Percentiles rank a stretch among this genome's conserved stretches.
Evolutionary conservation across 768 basidiomycete genomes (phyloP).

Genomic region (Pulveroboletus sp.): DNA sequence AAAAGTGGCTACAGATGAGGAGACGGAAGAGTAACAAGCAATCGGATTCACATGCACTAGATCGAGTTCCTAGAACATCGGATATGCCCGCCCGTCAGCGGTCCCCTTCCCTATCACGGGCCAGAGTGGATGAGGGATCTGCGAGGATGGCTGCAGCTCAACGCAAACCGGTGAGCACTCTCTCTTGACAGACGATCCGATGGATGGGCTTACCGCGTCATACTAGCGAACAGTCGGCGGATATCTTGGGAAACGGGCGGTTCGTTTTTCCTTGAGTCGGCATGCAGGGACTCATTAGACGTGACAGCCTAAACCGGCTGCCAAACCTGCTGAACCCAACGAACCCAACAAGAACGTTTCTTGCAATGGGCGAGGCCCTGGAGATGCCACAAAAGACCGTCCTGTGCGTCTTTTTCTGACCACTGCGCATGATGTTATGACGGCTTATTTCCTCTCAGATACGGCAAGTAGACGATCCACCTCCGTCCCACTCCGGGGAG

Average conservation of each 20-base stretch:
- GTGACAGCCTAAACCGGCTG: background rate
- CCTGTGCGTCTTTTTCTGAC: background rate
- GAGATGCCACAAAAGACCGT: background rate
- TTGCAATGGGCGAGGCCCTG: background rate
- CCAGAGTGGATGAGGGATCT: background rate
- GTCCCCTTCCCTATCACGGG: background rate
- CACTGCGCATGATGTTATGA: background rate
- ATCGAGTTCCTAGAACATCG: background rate
- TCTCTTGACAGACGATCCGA: background rate
- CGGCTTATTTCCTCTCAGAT: background rate
- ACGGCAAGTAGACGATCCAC: background rate
- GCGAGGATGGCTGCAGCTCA: background rate
- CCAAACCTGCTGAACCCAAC: background rate
- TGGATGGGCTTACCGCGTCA: too few species aligned
- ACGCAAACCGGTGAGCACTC: background rate
- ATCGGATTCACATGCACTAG: background rate
- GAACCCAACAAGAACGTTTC: background rate
- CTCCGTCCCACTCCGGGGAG: background rate
- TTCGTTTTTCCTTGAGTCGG: too few species aligned
- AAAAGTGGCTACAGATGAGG: background rate
- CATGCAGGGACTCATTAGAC: background rate
- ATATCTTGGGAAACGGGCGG: too few species aligned
- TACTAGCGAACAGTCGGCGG: too few species aligned
- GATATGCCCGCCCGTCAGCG: background rate
- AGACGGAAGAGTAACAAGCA: background rate